Evolutionary conservation across 2,329 filamentous ascomycete species (phyloP), one percentile per base, ranked within the genome.

Genomic region (Colletotrichum melonis): DNA sequence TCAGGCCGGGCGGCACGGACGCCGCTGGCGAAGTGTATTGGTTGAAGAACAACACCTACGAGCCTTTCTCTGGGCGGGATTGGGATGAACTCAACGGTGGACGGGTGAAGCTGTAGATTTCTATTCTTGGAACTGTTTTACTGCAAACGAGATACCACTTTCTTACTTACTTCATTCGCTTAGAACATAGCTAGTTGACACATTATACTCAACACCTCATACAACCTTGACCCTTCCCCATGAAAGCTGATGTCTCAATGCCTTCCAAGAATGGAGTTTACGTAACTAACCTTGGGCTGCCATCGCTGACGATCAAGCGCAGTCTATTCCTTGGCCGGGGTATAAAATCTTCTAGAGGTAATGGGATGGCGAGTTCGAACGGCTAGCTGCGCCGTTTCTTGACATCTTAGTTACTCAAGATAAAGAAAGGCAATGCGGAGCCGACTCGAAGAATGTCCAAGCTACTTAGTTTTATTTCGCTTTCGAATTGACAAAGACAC

Each of bases 11-110:
- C 4, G 89, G 89, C 77, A 84, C 88, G 1, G 81, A 81, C 49
- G 76, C 77, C 49, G 76, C 77, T 4, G 89, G 90, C 28, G 80
- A 83, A 49, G 46, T 93, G 58, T 92, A 85, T 77, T 96, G 93
- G 92, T 83, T 95, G 19, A 88, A 87, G 77, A 88, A 86, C 0
- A 89, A 89, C 28, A 86, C 85, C 0, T 98, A 97, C 81, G 88
- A 91, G 35, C 88, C 84, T 8, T 97, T 97, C 81, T 84, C 83
- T 1, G 82, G 87, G 75, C 84, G 82, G 69, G 92, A 97, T 57
- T 97, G 94, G 94, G 84, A 88, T 49, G 86, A 85, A 69, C 80
- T 98, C 75, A 88, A 88, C 49, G 90, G 84, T 1, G 94, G 94
- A 1, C 87, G 87, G 74, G 92, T 94, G 24, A 96, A 92, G 84